Conservation (phyloP, 2,329 filamentous ascomycete species). For the Diaporthe vaccinii region DNA sequence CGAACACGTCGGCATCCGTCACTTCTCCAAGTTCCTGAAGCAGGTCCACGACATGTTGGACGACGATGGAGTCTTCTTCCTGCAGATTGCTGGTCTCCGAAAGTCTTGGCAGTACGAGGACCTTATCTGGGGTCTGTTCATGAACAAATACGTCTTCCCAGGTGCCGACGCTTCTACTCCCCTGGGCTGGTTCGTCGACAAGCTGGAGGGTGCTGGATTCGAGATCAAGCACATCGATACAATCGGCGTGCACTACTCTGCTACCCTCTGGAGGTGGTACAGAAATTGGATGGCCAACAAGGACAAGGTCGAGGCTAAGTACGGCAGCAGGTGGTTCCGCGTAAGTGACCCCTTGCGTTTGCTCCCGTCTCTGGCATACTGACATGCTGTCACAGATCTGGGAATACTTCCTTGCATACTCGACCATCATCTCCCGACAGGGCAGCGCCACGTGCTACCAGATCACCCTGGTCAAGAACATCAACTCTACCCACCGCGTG, state of each 20-base stretch:
- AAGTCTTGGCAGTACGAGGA: slow-evolving; percentile 99
- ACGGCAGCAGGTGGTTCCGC: slow-evolving; percentile 95
- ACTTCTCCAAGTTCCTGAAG: slow-evolving; percentile 83
- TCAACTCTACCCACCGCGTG: slow-evolving; percentile 87
- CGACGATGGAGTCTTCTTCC: slow-evolving; percentile 95
- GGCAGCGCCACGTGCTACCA: slow-evolving; percentile 89
- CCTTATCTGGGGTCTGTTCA: slow-evolving; percentile 97
- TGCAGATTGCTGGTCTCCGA: slow-evolving; percentile 94
- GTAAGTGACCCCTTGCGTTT: slow-evolving; percentile 65
- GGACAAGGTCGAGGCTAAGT: slow-evolving; percentile 94
- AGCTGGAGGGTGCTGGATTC: slow-evolving; percentile 87
- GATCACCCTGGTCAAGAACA: slow-evolving; percentile 89
- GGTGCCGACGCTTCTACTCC: slow-evolving; percentile 96
- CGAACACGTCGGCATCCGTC: slow-evolving; percentile 96
- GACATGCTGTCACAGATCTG: slow-evolving; percentile 74
- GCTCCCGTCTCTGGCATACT: not conserved
- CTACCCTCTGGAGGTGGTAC: slow-evolving; percentile 98
- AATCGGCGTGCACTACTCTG: slow-evolving; percentile 95
- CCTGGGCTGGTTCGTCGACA: slow-evolving; percentile 87
- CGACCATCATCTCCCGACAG: slow-evolving; percentile 86
- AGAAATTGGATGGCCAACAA: slow-evolving; percentile 96
- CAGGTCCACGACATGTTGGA: slow-evolving; percentile 97
- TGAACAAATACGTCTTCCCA: slow-evolving; percentile 99
- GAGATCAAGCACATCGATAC: slow-evolving; percentile 95
- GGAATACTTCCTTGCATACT: slow-evolving; percentile 91